A percentile compares a stretch with the other conserved stretches of the same genome.
phyloP scores from a whole-genome alignment of 441 rosid species.

The Gossypium trilobum region DNA sequence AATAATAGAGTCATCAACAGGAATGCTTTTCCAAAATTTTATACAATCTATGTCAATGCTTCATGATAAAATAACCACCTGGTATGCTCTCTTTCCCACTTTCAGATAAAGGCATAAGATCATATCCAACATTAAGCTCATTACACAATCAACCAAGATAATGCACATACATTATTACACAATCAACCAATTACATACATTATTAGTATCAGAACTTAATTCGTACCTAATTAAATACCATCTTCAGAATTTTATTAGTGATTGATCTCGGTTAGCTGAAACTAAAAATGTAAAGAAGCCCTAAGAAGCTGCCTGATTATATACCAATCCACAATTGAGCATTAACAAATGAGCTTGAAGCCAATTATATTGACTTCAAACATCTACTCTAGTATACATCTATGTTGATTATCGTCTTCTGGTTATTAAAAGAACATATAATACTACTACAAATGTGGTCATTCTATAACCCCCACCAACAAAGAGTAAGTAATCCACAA shows the following conservation, averaged over 20 bases:
- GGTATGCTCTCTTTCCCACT: background rate
- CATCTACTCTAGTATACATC: background rate
- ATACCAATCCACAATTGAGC: background rate
- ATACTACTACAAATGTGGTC: background rate
- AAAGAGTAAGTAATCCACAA: background rate
- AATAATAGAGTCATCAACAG: background rate
- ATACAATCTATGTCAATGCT: background rate
- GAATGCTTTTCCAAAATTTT: background rate
- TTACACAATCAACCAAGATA: background rate
- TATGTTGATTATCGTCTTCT: background rate
- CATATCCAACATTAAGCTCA: background rate
- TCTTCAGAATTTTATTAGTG: background rate
- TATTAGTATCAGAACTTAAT: background rate
- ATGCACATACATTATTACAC: background rate
- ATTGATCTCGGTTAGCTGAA: background rate
- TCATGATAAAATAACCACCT: background rate
- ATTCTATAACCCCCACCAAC: background rate
- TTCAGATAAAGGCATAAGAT: background rate
- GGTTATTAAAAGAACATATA: background rate
- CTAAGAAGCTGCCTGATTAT: background rate
- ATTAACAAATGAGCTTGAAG: background rate
- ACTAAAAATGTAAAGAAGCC: background rate
- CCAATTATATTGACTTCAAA: background rate
- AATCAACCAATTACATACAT: background rate
- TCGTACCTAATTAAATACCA: background rate